A percentile compares a stretch with the other conserved stretches of the same genome.
phyloP scores from a whole-genome alignment of 2,329 filamentous ascomycete species.

The Fusarium palustre region DNA sequence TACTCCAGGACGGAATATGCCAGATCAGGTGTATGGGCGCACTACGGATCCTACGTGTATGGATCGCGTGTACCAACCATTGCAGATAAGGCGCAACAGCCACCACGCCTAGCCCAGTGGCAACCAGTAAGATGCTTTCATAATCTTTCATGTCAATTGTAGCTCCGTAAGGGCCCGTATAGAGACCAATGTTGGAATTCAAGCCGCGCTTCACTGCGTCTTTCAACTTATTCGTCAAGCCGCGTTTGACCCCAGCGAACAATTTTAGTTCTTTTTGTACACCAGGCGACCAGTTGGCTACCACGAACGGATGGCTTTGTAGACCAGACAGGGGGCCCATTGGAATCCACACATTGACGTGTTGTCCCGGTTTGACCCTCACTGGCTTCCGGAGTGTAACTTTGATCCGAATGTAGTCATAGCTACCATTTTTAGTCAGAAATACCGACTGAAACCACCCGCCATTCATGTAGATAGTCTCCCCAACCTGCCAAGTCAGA shows the following conservation, averaged over 20 bases:
- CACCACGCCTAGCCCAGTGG: slow-evolving; percentile 17
- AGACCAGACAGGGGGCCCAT: slow-evolving; percentile 5
- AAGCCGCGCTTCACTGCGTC: slow-evolving; percentile 1
- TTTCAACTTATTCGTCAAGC: slow-evolving; percentile 8
- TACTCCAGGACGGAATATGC: slow-evolving; percentile 17
- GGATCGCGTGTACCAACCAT: slow-evolving; percentile 4
- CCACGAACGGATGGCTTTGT: slow-evolving; percentile 16
- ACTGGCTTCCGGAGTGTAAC: slow-evolving; percentile 1
- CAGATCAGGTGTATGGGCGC: slow-evolving; percentile 15
- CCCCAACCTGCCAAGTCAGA: background rate
- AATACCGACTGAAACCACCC: slow-evolving; percentile 3
- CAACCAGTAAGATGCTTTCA: slow-evolving; percentile 9
- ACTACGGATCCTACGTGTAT: background rate
- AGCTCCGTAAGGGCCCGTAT: slow-evolving; percentile 9
- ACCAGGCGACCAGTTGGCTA: slow-evolving; percentile 12
- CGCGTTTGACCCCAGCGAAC: slow-evolving; percentile 1
- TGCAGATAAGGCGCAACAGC: slow-evolving; percentile 19
- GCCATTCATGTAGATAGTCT: background rate
- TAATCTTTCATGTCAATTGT: slow-evolving; percentile 8
- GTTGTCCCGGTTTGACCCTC: slow-evolving; percentile 19
- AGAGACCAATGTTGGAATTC: slow-evolving; percentile 8
- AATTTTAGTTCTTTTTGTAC: slow-evolving; percentile 6
- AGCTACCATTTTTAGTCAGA: background rate
- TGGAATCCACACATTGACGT: slow-evolving; percentile 14
- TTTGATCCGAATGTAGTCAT: background rate